Conservation (phyloP, 371 early-diverging fungal genomes). For the Capillidium heterosporum region DNA sequence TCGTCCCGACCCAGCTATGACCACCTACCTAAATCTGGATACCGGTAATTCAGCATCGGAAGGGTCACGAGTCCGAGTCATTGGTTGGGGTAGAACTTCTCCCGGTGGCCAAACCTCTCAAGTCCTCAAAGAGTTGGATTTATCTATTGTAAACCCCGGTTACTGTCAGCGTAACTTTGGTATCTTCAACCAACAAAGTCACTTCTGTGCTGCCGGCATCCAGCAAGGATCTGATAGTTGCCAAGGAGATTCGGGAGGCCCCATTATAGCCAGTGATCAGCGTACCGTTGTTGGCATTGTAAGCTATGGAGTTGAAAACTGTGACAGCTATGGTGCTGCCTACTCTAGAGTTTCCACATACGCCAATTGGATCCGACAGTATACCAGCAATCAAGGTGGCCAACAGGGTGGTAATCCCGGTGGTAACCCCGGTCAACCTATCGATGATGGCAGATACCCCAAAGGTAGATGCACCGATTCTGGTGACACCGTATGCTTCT, state of each 20-base stretch:
- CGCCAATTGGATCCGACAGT: not conserved
- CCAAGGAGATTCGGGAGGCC: slow-evolving; percentile 3
- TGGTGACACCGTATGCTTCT: not conserved
- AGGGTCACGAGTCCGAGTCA: not conserved
- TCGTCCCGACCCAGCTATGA: not conserved
- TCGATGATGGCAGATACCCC: not conserved
- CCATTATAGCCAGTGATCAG: not conserved
- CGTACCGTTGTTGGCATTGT: not conserved
- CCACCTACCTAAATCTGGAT: not conserved
- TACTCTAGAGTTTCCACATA: not conserved
- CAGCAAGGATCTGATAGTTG: not conserved
- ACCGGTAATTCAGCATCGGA: not conserved
- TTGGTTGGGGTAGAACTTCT: slow-evolving; percentile 1
- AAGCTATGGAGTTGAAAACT: not conserved
- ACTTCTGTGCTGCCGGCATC: not conserved
- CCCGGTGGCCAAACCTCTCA: not conserved
- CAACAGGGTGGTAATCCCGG: not conserved
- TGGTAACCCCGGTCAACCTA: not conserved
- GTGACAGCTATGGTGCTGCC: not conserved
- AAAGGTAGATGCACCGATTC: not conserved
- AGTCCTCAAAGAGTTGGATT: not conserved
- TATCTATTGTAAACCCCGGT: not conserved
- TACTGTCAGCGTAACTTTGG: not conserved
- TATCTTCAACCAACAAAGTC: not conserved
- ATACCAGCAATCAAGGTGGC: not conserved